Percentiles rank a stretch among this genome's conserved stretches.
Evolutionary conservation across 106 monocot species (phyloP).

Genomic region (Acorus calamus): DNA sequence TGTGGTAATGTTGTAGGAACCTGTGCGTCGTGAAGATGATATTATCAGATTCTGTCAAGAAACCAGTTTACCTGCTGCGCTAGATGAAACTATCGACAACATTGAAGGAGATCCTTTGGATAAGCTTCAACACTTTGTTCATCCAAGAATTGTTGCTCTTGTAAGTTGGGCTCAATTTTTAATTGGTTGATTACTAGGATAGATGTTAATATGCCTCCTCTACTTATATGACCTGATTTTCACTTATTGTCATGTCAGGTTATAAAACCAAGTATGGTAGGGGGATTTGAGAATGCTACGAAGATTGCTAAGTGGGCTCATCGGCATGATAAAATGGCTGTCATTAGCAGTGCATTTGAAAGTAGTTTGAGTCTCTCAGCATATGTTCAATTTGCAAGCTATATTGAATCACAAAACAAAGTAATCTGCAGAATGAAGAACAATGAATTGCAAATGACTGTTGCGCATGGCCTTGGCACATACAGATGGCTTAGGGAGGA

Average conservation of each 20-base stretch:
- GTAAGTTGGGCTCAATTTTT: constrained; percentile 37
- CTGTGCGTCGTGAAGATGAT: constrained; percentile 64
- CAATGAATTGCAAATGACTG: constrained; percentile 7
- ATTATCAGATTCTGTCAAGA: constrained; percentile 84
- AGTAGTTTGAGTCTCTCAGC: constrained; percentile 63
- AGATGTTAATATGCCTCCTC: neutral
- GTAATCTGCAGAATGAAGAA: constrained; percentile 28
- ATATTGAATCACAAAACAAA: constrained; percentile 41
- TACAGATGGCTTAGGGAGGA: constrained; percentile 92
- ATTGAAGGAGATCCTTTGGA: constrained; percentile 34
- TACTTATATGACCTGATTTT: constrained; percentile 7
- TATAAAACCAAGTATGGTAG: constrained; percentile 81
- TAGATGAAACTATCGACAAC: constrained; percentile 83
- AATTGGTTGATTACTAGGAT: neutral
- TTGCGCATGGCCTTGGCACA: constrained; percentile 87
- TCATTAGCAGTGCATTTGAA: constrained; percentile 90
- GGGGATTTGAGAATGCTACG: constrained; percentile 77
- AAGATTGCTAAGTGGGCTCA: constrained; percentile 83
- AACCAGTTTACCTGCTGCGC: constrained; percentile 60
- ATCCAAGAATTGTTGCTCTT: constrained; percentile 79
- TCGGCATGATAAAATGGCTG: constrained; percentile 58
- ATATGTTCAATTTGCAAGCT: constrained; percentile 61
- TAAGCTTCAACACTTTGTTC: constrained; percentile 45
- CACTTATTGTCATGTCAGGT: constrained; percentile 38
- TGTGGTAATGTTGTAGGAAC: constrained; percentile 51